Evolutionary conservation across 2,329 filamentous ascomycete species (phyloP).

Genomic region (Paraphaeosphaeria minitans): DNA sequence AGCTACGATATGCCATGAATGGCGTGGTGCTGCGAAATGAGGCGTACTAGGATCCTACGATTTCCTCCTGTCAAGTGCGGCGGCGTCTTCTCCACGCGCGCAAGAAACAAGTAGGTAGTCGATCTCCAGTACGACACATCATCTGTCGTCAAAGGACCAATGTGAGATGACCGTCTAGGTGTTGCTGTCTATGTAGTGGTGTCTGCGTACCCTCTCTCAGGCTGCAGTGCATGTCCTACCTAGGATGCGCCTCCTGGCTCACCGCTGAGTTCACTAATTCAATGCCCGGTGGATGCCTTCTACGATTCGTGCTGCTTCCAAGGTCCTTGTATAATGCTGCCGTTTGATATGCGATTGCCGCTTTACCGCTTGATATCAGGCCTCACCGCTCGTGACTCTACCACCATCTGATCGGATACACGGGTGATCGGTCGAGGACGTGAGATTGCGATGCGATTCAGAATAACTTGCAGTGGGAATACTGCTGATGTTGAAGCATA

Average conservation of each 20-base stretch:
- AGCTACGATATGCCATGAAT: background rate
- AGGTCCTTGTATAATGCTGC: background rate
- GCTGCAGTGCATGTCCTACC: background rate
- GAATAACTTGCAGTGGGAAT: background rate
- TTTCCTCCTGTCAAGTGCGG: background rate
- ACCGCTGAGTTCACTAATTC: background rate
- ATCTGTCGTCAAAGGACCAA: background rate
- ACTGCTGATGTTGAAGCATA: background rate
- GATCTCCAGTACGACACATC: background rate
- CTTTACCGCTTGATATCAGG: background rate
- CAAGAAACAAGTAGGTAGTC: background rate
- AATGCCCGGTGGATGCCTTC: background rate
- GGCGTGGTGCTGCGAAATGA: background rate
- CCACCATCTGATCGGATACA: background rate
- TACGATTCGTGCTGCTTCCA: background rate
- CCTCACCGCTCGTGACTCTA: background rate
- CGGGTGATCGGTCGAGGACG: background rate
- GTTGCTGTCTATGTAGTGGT: background rate
- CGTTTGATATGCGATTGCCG: background rate
- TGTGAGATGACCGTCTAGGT: background rate
- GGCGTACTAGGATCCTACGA: background rate
- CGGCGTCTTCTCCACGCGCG: background rate
- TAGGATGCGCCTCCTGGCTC: background rate
- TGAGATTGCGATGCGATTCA: background rate
- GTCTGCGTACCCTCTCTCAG: background rate